Evolutionary conservation across 345 rosid species (phyloP), one percentile per base, ranked within the genome.

Genomic region (Camelina hispida): DNA sequence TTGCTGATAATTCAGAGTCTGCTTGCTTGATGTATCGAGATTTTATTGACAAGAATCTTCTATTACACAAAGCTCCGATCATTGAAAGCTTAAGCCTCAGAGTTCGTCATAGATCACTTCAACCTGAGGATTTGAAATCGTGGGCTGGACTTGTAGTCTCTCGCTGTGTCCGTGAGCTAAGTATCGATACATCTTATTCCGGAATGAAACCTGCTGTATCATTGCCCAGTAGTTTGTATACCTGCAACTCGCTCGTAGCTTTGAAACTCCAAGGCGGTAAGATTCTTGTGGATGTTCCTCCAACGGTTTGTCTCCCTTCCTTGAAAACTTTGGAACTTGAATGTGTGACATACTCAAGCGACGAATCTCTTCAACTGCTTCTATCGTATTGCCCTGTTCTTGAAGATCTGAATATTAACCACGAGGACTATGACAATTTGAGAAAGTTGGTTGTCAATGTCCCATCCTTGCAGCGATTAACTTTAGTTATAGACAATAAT

Each of bases 401-500:
- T 3, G 63, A 59, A 59, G 46, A 59, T 59, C 16, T 60, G 47
- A 6, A 0, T 17, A 60, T 60, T 18, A 6, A 17, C 13, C 16
- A 9, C 23, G n/a, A 23, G 0, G 16, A 5, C 0, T 2, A 16
- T 16, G 47, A 60, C 10, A 17, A 6, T 37, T 4, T 20, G 9
- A 13, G 4, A 17, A 23, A 46, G 16, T 11, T 60, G 6, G 47
- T 60, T 60, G n/a, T 37, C 38, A 12, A 1, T 25, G 60, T 55
- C 11, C 35, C 60, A 0, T 17, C 66, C 17, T 14, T 62, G 66
- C 16, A 20, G 34, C 34, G 11, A 0, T 25, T 55, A 25, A 14
- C 60, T 5, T 13, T 55, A 25, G 0, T 0, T 3, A 42, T 7
- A 38, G 0, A 1, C 1, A 0, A 7, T 9, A 0, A 0, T 0